Base-by-base conservation (phyloP, 2,329 filamentous ascomycete genomes). In the Aspergillus proliferans region DNA sequence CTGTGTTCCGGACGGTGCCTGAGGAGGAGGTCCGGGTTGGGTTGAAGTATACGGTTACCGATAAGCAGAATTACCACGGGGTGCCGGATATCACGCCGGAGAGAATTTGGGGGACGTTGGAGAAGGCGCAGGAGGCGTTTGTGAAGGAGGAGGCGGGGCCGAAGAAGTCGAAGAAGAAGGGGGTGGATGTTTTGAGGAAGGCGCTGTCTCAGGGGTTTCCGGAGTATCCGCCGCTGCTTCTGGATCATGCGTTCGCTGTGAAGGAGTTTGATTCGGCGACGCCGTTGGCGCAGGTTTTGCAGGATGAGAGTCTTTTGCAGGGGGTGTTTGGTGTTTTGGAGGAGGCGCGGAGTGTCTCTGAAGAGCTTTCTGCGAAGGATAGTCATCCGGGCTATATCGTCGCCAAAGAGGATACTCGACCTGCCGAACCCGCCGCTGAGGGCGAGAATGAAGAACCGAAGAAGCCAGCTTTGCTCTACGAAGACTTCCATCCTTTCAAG, bases 401-500 rank as follows among this genome's bases (percentile, higher is more conserved):
- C 52, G 90, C 90, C 0, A 94, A 83, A 55, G 69, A 69, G 48
- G 65, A 70, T 51, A 55, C 53, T 48, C 70, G 69, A 45, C 60
- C 71, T 10, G 55, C 60, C 10, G 55, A 68, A 22, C 60, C 64
- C 6, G 73, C 71, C 8, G 50, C 48, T 34, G 59, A 59, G 14
- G 68, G 72, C 3, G 38, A 40, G 5, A 21, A 12, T 10, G 73
- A 76, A 7, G 67, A 67, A 49, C 19, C 59, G 38, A 58, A 66
- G 43, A 56, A 58, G 51, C 65, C 60, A 45, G 69, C 65, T 9
- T 64, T 93, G 5, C 73, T 95, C 2, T 98, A 96, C 62, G 87
- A 96, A 47, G 93, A 98, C 60, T 97, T 96, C 60, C 92, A 97
- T 58, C 93, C 93, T 0, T 97, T 97, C 67, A 75, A 86, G 36